phyloP scores from a whole-genome alignment of 805 yeast genomes.

The Candida sanyiensis region DNA sequence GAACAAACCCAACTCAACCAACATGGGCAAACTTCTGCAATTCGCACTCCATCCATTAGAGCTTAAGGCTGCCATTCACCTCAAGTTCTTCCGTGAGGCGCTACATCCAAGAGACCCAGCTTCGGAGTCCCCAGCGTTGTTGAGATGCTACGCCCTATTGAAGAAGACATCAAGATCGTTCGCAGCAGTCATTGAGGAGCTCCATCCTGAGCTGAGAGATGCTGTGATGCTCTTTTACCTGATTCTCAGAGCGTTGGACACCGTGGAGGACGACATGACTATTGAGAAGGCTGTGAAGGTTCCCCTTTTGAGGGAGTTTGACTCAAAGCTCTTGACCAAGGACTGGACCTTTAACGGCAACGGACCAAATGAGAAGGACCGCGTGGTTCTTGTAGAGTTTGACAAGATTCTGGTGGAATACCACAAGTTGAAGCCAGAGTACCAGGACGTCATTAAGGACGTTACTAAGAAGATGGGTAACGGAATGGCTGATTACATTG shows the following conservation, averaged over 20 bases:
- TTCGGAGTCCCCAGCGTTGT: conserved; percentile 39
- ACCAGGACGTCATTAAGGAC: conserved; percentile 72
- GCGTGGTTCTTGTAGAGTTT: conserved; percentile 76
- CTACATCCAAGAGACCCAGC: conserved; percentile 32
- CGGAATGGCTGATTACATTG: conserved; percentile 94
- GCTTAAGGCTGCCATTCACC: conserved; percentile 59
- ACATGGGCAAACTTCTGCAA: conserved; percentile 57
- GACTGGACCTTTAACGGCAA: conserved; percentile 82
- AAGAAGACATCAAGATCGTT: conserved; percentile 80
- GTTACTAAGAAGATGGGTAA: conserved; percentile 87
- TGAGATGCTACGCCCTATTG: conserved; percentile 64
- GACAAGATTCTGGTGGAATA: conserved; percentile 63
- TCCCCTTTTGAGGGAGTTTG: conserved; percentile 66
- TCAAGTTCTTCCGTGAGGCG: conserved; percentile 39
- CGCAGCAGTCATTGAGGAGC: conserved; percentile 86
- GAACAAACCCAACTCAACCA: too few species aligned
- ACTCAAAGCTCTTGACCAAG: conserved; percentile 50
- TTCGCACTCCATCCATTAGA: conserved; percentile 67
- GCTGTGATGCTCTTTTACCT: conserved; percentile 82
- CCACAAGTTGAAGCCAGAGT: conserved; percentile 65
- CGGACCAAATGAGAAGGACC: conserved; percentile 74
- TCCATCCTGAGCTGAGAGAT: conserved; percentile 82
- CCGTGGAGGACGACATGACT: conserved; percentile 95
- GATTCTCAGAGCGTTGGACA: conserved; percentile 84
- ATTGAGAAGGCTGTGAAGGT: conserved; percentile 65